Evolutionary conservation across 2,329 filamentous ascomycete species (phyloP), one percentile per base, ranked within the genome.

Genomic region (Colletotrichum sp.): DNA sequence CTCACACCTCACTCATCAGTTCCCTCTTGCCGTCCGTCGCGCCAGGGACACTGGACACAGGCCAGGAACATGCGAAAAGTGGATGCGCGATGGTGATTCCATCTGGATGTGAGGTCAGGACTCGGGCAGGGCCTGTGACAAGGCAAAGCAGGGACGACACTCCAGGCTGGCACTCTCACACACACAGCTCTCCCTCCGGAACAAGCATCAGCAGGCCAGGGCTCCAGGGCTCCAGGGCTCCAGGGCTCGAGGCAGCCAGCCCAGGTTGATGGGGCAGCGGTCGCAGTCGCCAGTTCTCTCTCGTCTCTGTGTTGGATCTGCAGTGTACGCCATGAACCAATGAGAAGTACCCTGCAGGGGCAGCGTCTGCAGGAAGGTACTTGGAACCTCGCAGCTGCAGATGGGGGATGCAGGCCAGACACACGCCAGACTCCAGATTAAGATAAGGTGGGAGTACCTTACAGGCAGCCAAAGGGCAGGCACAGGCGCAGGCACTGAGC

Each of bases 251-350:
- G 43, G 65, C 43, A 32, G 65, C 39, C 32, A 57, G 52, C 24
- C 52, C 52, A 68, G 70, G 69, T 75, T 72, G 73, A 75, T 75
- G 73, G 73, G 73, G 70, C 63, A 75, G 69, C 69, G 30, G 63
- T 68, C 36, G 73, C 69, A n/a, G 43, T 48, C n/a, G 43, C 43
- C n/a, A 48, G 43, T 48, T 21, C 9, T 48, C 43, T 43, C 39
- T 43, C 39, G 39, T 43, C 39, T 48, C 43, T 48, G 43, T 48
- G 43, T 48, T 48, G 43, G 43, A 48, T 48, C 43, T 48, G 43
- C 43, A 48, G 43, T 48, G 43, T 21, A 3, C 43, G 55, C 68
- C 68, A 71, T 12, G 57, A 59, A 43, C 32, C n/a, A 34, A 28
- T 24, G 13, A 34, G 14, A 72, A 43, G 63, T 52, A 71, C 60